phyloP scores from a whole-genome alignment of 202 grass and related monocot species.

The Dendrocalamus latiflorus region DNA sequence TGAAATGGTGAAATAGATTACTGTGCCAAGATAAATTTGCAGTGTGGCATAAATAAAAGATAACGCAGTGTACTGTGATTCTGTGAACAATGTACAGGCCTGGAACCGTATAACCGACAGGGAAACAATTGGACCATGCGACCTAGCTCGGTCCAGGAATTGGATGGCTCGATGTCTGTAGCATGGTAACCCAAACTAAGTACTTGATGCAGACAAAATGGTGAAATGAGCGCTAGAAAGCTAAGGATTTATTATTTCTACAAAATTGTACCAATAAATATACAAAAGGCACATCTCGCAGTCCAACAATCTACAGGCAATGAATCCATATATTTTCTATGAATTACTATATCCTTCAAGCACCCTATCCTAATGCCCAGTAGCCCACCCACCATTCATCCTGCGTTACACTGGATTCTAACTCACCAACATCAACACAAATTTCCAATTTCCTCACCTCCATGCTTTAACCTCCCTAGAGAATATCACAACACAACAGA shows the following conservation, averaged over 20 bases:
- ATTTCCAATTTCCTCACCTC: slow-evolving; percentile 5
- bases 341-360: slow-evolving; percentile 22
- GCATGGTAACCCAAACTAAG: not conserved
- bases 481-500: not conserved
- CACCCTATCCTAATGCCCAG: slow-evolving; percentile 23
- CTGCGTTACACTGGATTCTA: not conserved
- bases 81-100: not conserved
- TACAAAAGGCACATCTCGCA: slow-evolving; percentile 4
- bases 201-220: not conserved
- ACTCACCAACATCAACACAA: not conserved
- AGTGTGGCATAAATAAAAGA: not conserved
- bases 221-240: not conserved
- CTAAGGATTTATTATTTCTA: slow-evolving; percentile 17
- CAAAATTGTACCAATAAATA: slow-evolving; percentile 22
- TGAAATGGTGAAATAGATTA: not conserved
- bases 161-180: not conserved
- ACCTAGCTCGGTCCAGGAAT: no score
- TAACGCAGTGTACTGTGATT: not conserved
- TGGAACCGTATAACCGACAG: not conserved
- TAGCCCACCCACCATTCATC: not conserved
- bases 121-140: not conserved
- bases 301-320: slow-evolving; percentile 20
- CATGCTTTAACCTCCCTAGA: slow-evolving; percentile 17
- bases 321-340: no score
- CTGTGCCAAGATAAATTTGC: not conserved